Percentiles rank a stretch among this genome's conserved stretches.
Conservation (phyloP, 2,329 filamentous ascomycete genomes). For the Trichoderma oligosporum region DNA sequence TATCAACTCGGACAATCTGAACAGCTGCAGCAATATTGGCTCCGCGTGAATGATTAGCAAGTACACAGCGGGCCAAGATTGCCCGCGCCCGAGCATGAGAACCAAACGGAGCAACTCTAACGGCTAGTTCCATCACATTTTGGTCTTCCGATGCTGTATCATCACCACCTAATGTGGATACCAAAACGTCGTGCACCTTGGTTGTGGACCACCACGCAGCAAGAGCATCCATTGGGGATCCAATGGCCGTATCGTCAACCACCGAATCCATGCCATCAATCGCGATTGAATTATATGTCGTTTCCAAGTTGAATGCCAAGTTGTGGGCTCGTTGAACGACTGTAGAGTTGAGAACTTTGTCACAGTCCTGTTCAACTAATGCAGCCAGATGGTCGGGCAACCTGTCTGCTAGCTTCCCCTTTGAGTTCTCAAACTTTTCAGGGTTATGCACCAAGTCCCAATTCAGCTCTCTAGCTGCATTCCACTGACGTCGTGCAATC, state of each 20-base stretch:
- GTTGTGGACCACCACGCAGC: constrained; percentile 87
- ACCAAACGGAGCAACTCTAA: constrained; percentile 70
- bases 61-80: constrained; percentile 55
- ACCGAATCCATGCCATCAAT: constrained; percentile 77
- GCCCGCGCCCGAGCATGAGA: constrained; percentile 65
- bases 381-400: constrained; percentile 73
- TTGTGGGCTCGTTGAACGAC: constrained; percentile 86
- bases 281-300: constrained; percentile 58
- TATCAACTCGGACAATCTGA: constrained; percentile 43
- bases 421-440: neutral
- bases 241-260: constrained; percentile 78
- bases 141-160: constrained; percentile 21
- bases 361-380: constrained; percentile 74
- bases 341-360: constrained; percentile 72
- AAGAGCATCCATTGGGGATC: constrained; percentile 82
- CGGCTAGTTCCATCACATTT: constrained; percentile 62
- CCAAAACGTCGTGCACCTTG: constrained; percentile 65
- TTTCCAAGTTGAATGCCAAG: constrained; percentile 80
- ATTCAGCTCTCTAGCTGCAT: constrained; percentile 67
- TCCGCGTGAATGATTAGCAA: constrained; percentile 52
- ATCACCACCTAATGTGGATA: constrained; percentile 55
- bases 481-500: constrained; percentile 75
- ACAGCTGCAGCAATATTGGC: constrained; percentile 55
- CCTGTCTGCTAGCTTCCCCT: constrained; percentile 40
- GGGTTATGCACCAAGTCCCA: constrained; percentile 22